Conservation (phyloP, 257 asterid genomes). For the Petunia axillaris region DNA sequence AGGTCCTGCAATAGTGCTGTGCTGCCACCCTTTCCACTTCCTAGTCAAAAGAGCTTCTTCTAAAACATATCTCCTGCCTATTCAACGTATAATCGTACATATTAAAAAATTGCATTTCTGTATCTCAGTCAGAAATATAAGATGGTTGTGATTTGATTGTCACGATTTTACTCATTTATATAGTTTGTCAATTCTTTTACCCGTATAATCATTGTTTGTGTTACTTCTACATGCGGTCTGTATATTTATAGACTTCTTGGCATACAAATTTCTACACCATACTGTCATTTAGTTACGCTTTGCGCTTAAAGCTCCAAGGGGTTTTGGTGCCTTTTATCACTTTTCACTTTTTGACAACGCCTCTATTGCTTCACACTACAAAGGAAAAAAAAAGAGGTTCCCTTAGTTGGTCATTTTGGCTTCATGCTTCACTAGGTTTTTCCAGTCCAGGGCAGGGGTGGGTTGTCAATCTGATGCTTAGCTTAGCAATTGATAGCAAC, state of each 20-base stretch:
- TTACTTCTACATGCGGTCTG: neutral
- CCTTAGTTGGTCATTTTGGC: neutral
- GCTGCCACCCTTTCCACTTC: neutral
- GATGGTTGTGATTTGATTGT: neutral
- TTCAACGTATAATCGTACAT: neutral
- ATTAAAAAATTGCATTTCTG: neutral
- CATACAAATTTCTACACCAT: neutral
- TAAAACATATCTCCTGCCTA: neutral
- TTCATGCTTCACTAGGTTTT: neutral
- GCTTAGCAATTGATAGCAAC: conserved; percentile 15
- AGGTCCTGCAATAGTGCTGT: neutral
- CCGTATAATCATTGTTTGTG: neutral
- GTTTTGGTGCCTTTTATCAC: neutral
- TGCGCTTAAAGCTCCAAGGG: neutral
- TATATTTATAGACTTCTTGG: neutral
- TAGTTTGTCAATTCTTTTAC: neutral
- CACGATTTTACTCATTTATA: neutral
- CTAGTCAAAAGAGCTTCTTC: neutral
- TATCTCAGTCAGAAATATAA: neutral
- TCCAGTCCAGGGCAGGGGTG: neutral
- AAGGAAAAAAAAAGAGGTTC: neutral
- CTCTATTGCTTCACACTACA: neutral
- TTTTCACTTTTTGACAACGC: neutral
- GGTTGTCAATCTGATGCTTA: conserved; percentile 10
- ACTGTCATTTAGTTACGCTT: neutral